Evolutionary conservation across 2,329 filamentous ascomycete species (phyloP).

Genomic region (Aspergillus sp.): DNA sequence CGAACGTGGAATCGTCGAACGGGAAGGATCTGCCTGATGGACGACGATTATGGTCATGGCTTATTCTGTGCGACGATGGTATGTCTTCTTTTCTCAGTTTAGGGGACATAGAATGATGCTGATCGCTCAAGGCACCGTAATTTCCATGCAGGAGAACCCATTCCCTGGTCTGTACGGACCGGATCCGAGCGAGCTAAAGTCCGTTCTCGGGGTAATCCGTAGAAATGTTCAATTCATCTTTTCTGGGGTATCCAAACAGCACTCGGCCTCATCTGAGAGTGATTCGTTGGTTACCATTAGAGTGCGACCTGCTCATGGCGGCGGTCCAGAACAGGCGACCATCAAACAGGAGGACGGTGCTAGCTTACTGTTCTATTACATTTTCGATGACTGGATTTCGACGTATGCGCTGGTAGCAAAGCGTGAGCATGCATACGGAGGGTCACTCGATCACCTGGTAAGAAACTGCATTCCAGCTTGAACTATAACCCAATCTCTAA

Average conservation of each 20-base stretch:
- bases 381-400: slow-evolving; percentile 67
- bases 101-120: not conserved
- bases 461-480: slow-evolving; percentile 9
- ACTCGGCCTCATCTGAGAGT: slow-evolving; percentile 46
- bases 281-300: slow-evolving; percentile 51
- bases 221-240: slow-evolving; percentile 63
- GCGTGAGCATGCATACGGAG: slow-evolving; percentile 53
- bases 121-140: slow-evolving; percentile 57
- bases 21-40: slow-evolving; percentile 45
- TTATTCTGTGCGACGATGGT: slow-evolving; percentile 66
- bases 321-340: slow-evolving; percentile 33
- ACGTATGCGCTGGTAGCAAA: slow-evolving; percentile 61
- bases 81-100: slow-evolving; percentile 17
- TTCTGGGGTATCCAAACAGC: slow-evolving; percentile 57
- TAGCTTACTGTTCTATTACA: slow-evolving; percentile 65
- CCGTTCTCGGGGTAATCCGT: slow-evolving; percentile 43
- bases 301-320: slow-evolving; percentile 39
- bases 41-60: slow-evolving; percentile 67
- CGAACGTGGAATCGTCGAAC: slow-evolving; percentile 45
- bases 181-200: slow-evolving; percentile 25
- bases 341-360: slow-evolving; percentile 52
- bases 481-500: slow-evolving; percentile 5
- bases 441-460: slow-evolving; percentile 52
- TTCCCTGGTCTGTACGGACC: slow-evolving; percentile 47
- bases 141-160: slow-evolving; percentile 67